Percentiles rank a stretch among this genome's conserved stretches.
phyloP scores from a whole-genome alignment of 257 asterid genomes.

The Penstemon newberryi region DNA sequence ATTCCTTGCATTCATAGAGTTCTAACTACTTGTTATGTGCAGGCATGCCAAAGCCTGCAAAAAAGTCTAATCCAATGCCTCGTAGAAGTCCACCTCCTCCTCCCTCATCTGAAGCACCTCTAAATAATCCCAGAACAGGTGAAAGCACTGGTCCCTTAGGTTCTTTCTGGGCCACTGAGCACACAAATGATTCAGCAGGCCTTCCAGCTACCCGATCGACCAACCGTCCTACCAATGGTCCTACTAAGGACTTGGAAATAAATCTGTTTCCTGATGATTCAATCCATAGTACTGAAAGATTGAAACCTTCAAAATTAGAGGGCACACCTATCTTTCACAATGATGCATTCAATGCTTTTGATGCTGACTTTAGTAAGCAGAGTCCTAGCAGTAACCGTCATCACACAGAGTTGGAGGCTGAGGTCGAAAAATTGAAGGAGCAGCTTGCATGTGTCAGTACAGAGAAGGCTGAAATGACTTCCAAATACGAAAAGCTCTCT shows the following conservation, averaged over 20 bases:
- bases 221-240: constrained; percentile 33
- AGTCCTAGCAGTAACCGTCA: constrained; percentile 46
- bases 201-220: constrained; percentile 33
- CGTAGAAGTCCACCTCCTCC: constrained; percentile 92
- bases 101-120: constrained; percentile 62
- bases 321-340: constrained; percentile 44
- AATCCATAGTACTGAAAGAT: constrained; percentile 37
- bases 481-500: constrained; percentile 83
- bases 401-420: constrained; percentile 66
- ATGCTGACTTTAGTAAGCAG: constrained; percentile 60
- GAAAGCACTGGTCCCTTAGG: constrained; percentile 64
- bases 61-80: constrained; percentile 77
- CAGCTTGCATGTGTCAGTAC: constrained; percentile 59
- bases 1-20: background rate
- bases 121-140: constrained; percentile 44
- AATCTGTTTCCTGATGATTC: constrained; percentile 56
- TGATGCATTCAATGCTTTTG: constrained; percentile 68
- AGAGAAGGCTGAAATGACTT: constrained; percentile 82
- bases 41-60: constrained; percentile 70
- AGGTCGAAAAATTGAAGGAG: constrained; percentile 80
- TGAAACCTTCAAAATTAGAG: constrained; percentile 48
- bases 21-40: constrained; percentile 26
- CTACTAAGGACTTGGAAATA: constrained; percentile 39
- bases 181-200: constrained; percentile 59
- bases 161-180: constrained; percentile 90